Percentiles rank a stretch among this genome's conserved stretches.
Evolutionary conservation across 305 asterid species (phyloP).

Genomic region (Fraxinus platypoda): DNA sequence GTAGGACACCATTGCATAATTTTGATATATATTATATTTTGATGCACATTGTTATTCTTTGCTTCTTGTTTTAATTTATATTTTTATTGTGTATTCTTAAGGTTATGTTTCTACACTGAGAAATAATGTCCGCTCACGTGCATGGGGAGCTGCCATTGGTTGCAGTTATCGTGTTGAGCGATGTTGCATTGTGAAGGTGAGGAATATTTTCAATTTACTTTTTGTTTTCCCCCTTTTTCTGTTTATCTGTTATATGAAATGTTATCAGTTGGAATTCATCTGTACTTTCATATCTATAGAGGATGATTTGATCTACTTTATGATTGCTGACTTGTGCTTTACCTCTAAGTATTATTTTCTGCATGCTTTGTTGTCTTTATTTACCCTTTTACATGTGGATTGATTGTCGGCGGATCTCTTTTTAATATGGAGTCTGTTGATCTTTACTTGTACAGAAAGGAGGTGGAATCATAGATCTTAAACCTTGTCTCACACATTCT

Average conservation of each 20-base stretch:
- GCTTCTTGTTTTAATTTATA: slow-evolving; percentile 2
- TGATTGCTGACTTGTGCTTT: slow-evolving; percentile 9
- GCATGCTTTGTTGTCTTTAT: neutral
- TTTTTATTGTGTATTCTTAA: slow-evolving; percentile 23
- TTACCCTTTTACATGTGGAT: slow-evolving; percentile 12
- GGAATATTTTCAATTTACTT: slow-evolving; percentile 15
- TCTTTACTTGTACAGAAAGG: slow-evolving; percentile 59
- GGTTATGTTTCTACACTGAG: slow-evolving; percentile 90
- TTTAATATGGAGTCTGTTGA: slow-evolving; percentile 9
- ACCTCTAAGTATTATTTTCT: slow-evolving; percentile 10
- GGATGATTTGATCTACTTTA: slow-evolving; percentile 18
- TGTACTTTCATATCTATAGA: neutral
- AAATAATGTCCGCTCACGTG: slow-evolving; percentile 93
- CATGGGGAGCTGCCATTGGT: slow-evolving; percentile 95
- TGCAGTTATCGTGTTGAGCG: slow-evolving; percentile 94
- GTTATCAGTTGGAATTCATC: slow-evolving; percentile 3
- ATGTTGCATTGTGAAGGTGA: slow-evolving; percentile 87
- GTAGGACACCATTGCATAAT: slow-evolving; percentile 9
- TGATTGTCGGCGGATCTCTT: neutral
- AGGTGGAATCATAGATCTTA: slow-evolving; percentile 85
- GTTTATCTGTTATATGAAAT: slow-evolving; percentile 12
- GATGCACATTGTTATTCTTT: neutral
- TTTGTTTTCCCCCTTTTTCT: neutral
- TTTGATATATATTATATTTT: slow-evolving; percentile 8
- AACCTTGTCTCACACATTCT: slow-evolving; percentile 92